These are phyloP conservation scores for button mushroom (Agaricus bisporus) DNA, from an alignment of 768 basidiomycete species.

Conservation along the genomic window DNA sequence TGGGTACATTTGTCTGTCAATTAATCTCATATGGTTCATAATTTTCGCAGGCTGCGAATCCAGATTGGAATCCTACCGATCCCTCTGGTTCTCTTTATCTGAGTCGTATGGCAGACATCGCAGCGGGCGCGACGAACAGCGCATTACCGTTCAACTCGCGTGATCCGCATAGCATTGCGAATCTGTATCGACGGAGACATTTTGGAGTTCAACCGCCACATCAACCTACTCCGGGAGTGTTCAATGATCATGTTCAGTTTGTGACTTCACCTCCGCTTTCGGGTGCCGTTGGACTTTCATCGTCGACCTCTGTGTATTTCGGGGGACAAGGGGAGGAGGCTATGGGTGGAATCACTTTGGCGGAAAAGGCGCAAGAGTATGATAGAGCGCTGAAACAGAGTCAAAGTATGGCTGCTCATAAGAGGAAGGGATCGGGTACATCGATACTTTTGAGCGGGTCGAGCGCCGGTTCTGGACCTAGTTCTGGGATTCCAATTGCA, in stretches of 20 bases:
- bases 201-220: constrained; percentile 3
- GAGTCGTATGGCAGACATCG: constrained; percentile 71
- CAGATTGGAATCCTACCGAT: constrained; percentile 92
- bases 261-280: constrained; percentile 22
- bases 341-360: constrained; percentile 19
- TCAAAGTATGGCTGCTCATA: constrained; percentile 45
- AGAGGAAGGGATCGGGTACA: constrained; percentile 31
- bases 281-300: background rate
- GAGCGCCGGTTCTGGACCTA: constrained; percentile 19
- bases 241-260: constrained; percentile 23
- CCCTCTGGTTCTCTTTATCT: constrained; percentile 89
- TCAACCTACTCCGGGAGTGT: background rate
- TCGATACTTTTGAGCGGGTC: constrained; percentile 40
- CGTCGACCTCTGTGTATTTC: constrained; percentile 2
- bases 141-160: constrained; percentile 9
- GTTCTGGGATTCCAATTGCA: constrained; percentile 25
- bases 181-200: constrained; percentile 10
- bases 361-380: constrained; percentile 64
- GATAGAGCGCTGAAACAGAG: constrained; percentile 72
- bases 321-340: constrained; percentile 16
- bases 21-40: background rate
- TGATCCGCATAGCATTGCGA: constrained; percentile 12
- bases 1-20: constrained; percentile 15
- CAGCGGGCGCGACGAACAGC: constrained; percentile 14
- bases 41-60: constrained; percentile 69